Evolutionary conservation across 108 stramenopile species (phyloP).

Genomic region (Licmophora abbreviata): DNA sequence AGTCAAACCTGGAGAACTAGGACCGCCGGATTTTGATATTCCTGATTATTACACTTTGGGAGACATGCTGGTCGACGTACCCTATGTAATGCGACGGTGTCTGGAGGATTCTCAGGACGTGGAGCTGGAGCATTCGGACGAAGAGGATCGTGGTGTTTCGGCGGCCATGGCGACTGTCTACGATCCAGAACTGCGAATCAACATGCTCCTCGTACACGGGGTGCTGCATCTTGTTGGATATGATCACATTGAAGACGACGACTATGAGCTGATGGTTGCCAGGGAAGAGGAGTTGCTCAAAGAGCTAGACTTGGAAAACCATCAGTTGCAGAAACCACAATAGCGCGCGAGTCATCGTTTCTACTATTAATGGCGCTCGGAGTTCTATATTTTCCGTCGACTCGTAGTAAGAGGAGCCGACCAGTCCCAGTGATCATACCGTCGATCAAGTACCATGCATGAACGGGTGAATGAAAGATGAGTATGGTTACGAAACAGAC

Average conservation of each 20-base stretch:
- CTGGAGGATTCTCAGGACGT: slow-evolving; percentile 34
- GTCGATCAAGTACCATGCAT: too few relatives aligned
- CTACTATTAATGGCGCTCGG: too few relatives aligned
- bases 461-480: too few relatives aligned
- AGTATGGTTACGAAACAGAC: slow-evolving; percentile 18
- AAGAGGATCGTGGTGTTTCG: slow-evolving; percentile 83
- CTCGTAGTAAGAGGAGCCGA: too few relatives aligned
- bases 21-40: slow-evolving; percentile 57
- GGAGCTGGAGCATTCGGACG: slow-evolving; percentile 27
- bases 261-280: slow-evolving; percentile 87
- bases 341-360: too few relatives aligned
- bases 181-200: slow-evolving; percentile 75
- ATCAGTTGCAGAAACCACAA: too few relatives aligned
- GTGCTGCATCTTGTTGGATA: slow-evolving; percentile 93
- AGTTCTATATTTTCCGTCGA: too few relatives aligned
- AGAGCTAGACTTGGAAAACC: slow-evolving; percentile 26
- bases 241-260: slow-evolving; percentile 91
- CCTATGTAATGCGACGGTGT: slow-evolving; percentile 74
- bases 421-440: too few relatives aligned
- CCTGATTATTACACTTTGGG: slow-evolving; percentile 81
- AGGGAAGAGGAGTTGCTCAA: slow-evolving; percentile 77
- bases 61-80: slow-evolving; percentile 85
- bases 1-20: slow-evolving; percentile 45
- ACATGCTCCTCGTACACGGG: slow-evolving; percentile 91
- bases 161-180: slow-evolving; percentile 73